A percentile compares a stretch with the other conserved stretches of the same genome.
Evolutionary conservation across 805 yeast genomes (phyloP).

Genomic region (Millerozyma acaciae): DNA sequence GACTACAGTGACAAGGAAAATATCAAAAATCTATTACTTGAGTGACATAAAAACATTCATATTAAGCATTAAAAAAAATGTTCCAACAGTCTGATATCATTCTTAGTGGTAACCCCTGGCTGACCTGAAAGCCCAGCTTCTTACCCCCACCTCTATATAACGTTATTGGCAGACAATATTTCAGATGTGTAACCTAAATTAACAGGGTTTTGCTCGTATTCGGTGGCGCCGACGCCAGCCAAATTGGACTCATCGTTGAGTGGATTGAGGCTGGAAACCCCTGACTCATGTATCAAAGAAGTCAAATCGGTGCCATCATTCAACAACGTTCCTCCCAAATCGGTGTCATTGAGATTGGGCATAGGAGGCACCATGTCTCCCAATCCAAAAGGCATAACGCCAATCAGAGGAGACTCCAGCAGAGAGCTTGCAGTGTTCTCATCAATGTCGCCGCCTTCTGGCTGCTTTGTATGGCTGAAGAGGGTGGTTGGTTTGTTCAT

Average conservation of each 20-base stretch:
- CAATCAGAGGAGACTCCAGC: constrained; percentile 4
- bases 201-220: background rate
- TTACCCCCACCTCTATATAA: too few species aligned
- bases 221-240: background rate
- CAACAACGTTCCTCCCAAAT: background rate
- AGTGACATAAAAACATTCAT: too few species aligned
- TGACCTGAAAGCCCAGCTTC: too few species aligned
- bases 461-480: constrained; percentile 7
- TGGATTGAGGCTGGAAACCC: constrained; percentile 3
- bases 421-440: constrained; percentile 1
- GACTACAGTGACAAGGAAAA: too few species aligned
- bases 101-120: too few species aligned
- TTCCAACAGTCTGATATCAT: too few species aligned
- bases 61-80: too few species aligned
- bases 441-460: background rate
- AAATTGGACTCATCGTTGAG: constrained; percentile 1
- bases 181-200: constrained; percentile 4
- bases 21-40: too few species aligned
- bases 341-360: background rate
- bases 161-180: constrained; percentile 4
- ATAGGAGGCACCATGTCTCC: constrained; percentile 1
- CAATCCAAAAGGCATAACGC: background rate
- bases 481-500: constrained; percentile 6
- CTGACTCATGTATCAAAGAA: constrained; percentile 4
- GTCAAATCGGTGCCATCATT: constrained; percentile 1